These are phyloP conservation scores for Cryptococcus amylolentus DNA, from an alignment of 1,284 basidiomycete genomes.

Conservation along the genomic window DNA sequence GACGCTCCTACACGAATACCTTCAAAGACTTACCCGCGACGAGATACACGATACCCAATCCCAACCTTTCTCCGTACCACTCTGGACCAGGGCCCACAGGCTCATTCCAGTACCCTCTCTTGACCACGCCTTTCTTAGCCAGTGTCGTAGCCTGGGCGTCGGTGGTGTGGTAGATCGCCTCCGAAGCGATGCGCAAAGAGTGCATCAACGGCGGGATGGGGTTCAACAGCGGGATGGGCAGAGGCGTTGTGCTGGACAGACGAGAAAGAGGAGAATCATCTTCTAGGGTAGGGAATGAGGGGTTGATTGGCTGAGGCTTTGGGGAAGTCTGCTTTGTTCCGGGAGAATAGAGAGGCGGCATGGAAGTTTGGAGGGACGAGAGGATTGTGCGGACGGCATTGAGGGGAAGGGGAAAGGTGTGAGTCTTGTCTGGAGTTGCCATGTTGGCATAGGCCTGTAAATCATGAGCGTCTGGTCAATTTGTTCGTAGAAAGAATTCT, in stretches of 20 bases:
- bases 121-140: slow-evolving; percentile 6
- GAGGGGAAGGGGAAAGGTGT: slow-evolving; percentile 33
- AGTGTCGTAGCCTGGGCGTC: slow-evolving; percentile 5
- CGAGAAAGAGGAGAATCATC: background rate
- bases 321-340: slow-evolving; percentile 4
- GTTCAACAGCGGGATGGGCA: slow-evolving; percentile 30
- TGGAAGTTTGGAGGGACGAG: slow-evolving; percentile 5
- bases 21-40: slow-evolving; percentile 26
- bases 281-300: background rate
- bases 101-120: slow-evolving; percentile 36
- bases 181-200: slow-evolving; percentile 41
- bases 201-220: slow-evolving; percentile 35
- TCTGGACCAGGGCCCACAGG: slow-evolving; percentile 40
- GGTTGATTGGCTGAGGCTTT: slow-evolving; percentile 2
- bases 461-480: background rate
- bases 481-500: background rate
- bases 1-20: background rate
- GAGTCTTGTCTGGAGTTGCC: slow-evolving; percentile 23
- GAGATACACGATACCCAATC: slow-evolving; percentile 35
- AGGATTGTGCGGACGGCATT: slow-evolving; percentile 12
- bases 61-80: slow-evolving; percentile 38
- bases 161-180: slow-evolving; percentile 20
- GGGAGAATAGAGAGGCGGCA: slow-evolving; percentile 18
- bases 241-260: slow-evolving; percentile 1
- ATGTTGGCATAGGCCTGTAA: slow-evolving; percentile 40